Evolutionary conservation across 176 grass and related monocot species (phyloP), one percentile per base, ranked within the genome.

Genomic region (sorghum (Sorghum bicolor)): DNA sequence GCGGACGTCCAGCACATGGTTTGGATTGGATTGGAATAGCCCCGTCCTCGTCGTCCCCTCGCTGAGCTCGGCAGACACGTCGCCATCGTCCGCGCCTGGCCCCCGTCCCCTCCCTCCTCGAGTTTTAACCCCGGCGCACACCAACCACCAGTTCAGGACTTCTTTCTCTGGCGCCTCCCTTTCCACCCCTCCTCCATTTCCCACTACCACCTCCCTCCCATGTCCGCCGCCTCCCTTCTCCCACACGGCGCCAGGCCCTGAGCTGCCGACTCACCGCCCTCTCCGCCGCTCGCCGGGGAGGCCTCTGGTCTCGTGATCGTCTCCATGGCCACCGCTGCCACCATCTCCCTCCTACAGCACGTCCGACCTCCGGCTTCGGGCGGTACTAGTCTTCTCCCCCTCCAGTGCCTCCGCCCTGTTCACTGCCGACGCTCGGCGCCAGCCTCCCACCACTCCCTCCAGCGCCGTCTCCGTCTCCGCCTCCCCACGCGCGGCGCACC

Each of bases 151-250:
- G 45, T 48, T 30, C 45, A 48, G 45, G 14, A 22, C 37, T 17
- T 9, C 36, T 38, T 17, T 9, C 36, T 38, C 20, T 22, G 6
- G 15, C 53, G 19, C 8, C 25, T 72, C 19, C 8, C 25, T 72
- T 25, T 20, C 40, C 15, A 44, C 6, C 24, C 26, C 26, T 58
- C 50, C 64, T 41, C 13, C 70, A 32, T 43, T 57, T 80, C 70
- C 47, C 77, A 86, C 12, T 72, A 74, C 77, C 58, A 22, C 25
- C 32, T 76, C 64, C 25, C 32, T 76, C 64, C 91, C 72, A 94
- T 97, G 94, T 85, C 87, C 72, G 13, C 71, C 37, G 8, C 84
- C 88, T 15, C 84, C 88, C 37, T 77, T 78, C 12, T 33, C 80
- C 70, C 69, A 16, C 69, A 72, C 69, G 60, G 60, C 60, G 60